Base-by-base conservation (phyloP, 805 yeast genomes). In the Candida parachauliodes region DNA sequence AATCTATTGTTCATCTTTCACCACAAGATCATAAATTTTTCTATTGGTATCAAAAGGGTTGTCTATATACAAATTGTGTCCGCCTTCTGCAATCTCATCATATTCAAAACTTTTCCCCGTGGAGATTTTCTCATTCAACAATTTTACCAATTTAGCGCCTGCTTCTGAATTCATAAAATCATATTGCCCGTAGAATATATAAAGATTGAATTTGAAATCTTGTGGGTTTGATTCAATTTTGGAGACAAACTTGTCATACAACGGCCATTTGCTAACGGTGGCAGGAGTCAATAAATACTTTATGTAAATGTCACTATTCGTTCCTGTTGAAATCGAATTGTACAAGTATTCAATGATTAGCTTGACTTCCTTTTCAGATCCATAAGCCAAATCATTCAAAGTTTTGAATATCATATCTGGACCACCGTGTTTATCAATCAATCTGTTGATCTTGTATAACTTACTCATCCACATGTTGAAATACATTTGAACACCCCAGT, bases 221-320 rank as follows among this genome's bases (percentile, higher is more conserved):
- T 39, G 28, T 14, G 39, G 32, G 4, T 41, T 21, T 2, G 54
- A 47, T 5, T 62, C 49, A 9, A 47, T 41, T 15, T 70, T 56
- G 10, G 53, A 46, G 7, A 54, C 49, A 25, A 79, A 56, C 41
- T 80, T 72, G 51, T 83, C 89, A 47, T 72, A 57, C 39, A 84
- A 67, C 1, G 94, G 93, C 54, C 74, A 74, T 41, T 74, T 74
- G 16, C 84, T 83, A 4, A 79, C 70, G 11, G 82, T 65, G n/a
- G 79, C 65, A 0, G 81, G 74, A 9, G 80, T 74, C 41, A 76
- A 67, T 12, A 77, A 54, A 32, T 75, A 57, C 59, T 72, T 75
- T 17, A 76, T 54, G 44, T 67, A 68, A 16, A 57, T 51, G 37
- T 68, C 74, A 23, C 69, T 62, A 17, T 52, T 49, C 1, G 71